Percentiles rank a stretch among this genome's conserved stretches.
These are phyloP conservation scores for Grammothele lineata DNA, from an alignment of 768 basidiomycete species.

Conservation along the genomic window DNA sequence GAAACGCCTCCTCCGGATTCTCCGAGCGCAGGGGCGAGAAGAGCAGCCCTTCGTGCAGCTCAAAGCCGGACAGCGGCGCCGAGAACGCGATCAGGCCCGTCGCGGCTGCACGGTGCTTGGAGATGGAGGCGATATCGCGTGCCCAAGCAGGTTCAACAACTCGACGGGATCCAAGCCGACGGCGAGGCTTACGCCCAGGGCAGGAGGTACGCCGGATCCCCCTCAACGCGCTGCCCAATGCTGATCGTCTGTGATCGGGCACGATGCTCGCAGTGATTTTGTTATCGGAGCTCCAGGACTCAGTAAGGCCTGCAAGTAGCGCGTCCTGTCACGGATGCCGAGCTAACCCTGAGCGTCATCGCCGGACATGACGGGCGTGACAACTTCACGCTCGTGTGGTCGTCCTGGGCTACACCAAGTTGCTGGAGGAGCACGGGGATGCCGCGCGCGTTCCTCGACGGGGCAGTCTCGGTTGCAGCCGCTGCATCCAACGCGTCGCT, in stretches of 20 bases:
- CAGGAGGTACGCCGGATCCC: slow-evolving; percentile 35
- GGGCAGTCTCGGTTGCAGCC: slow-evolving; percentile 18
- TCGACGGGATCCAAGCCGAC: slow-evolving; percentile 35
- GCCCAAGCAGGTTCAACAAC: slow-evolving; percentile 37
- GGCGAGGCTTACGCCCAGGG: slow-evolving; percentile 29
- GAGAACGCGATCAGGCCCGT: slow-evolving; percentile 36
- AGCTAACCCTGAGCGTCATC: slow-evolving; percentile 29
- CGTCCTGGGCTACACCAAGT: slow-evolving; percentile 52
- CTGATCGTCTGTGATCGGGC: too few relatives aligned
- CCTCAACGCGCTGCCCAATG: slow-evolving; percentile 31
- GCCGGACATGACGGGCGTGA: slow-evolving; percentile 38
- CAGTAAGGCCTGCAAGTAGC: slow-evolving; percentile 31
- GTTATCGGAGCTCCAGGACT: slow-evolving; percentile 32
- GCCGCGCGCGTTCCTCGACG: slow-evolving; percentile 30
- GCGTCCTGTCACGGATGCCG: slow-evolving; percentile 31
- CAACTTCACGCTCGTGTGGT: slow-evolving; percentile 34
- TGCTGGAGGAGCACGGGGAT: slow-evolving; percentile 44
- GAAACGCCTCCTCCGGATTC: slow-evolving; percentile 35
- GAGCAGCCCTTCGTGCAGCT: slow-evolving; percentile 36
- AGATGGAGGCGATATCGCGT: slow-evolving; percentile 42
- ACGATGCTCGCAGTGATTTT: slow-evolving; percentile 37
- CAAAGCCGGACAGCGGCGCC: slow-evolving; percentile 49
- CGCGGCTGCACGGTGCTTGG: slow-evolving; percentile 36
- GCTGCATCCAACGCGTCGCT: slow-evolving; percentile 36
- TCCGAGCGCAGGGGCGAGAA: slow-evolving; percentile 44